Base-by-base conservation (phyloP, 495 filamentous ascomycete species). In the Bacidia gigantensis region DNA sequence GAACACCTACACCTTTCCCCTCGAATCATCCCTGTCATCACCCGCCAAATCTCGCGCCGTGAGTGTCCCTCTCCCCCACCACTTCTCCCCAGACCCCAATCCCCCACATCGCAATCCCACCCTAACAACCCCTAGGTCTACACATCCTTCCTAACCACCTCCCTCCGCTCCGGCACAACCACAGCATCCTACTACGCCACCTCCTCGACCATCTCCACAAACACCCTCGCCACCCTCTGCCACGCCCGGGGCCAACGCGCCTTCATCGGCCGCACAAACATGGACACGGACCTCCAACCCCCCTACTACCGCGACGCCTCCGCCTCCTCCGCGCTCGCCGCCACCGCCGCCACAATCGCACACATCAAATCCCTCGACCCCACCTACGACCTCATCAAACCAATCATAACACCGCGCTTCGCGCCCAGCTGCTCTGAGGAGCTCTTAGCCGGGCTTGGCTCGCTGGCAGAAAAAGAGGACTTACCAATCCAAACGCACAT, bases 101-200 rank as follows among this genome's bases (percentile, higher is more conserved):
- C 14, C 5, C 14, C 29, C 29, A 7, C 29, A 35, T 35, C 29
- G 29, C 7, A n/a, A n/a, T n/a, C n/a, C n/a, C n/a, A n/a, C n/a
- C n/a, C n/a, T n/a, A n/a, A n/a, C n/a, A n/a, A n/a, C n/a, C n/a
- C n/a, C n/a, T n/a, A 56, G 56, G 76, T 89, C 55, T 97, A 97
- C 67, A 72, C 73, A 17, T 78, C 79, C 57, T 81, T 83, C 62
- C 76, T 97, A 58, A 67, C 74, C 46, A 81, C 83, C 41, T 93
- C 89, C 0, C 78, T 98, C 39, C 74, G 86, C 45, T 76, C 95
- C 67, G 90, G 90, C 53, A 98, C 90, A 21, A 98, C 90, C 0
- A 86, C 79, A 11, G 88, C 87, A 2, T 78, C 86, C 26, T 98
- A 96, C 72, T 96, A 87, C 69, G 89, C 89, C 39, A 96, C 90